Percentiles rank a stretch among this genome's conserved stretches.
These are phyloP conservation scores for Candida sphagnicola DNA, from an alignment of 805 yeast species.

Conservation along the genomic window DNA sequence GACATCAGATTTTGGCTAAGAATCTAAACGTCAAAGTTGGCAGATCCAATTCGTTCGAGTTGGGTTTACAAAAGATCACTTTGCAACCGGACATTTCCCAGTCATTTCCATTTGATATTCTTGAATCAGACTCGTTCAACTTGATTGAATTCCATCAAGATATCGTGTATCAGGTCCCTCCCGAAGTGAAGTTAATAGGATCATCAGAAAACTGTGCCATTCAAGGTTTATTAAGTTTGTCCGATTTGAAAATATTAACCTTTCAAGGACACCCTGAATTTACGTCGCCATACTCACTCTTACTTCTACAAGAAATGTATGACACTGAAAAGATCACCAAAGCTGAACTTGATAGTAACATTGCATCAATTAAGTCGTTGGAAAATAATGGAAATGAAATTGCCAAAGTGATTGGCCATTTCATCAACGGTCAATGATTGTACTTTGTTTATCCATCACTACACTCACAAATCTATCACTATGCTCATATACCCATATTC, in stretches of 20 bases:
- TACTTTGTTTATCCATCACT: too few species aligned
- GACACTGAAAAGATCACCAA: constrained; percentile 17
- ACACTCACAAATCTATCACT: too few species aligned
- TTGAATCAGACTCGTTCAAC: constrained; percentile 24
- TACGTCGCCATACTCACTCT: constrained; percentile 27
- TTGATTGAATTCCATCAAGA: constrained; percentile 37
- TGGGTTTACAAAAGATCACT: constrained; percentile 51
- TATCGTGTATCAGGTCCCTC: constrained; percentile 34
- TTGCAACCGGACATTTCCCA: constrained; percentile 39
- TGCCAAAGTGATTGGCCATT: constrained; percentile 33
- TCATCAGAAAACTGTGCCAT: constrained; percentile 49
- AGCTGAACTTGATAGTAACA: constrained; percentile 22
- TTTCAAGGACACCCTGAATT: constrained; percentile 95
- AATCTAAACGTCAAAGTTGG: constrained; percentile 60
- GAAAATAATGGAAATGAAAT: constrained; percentile 39
- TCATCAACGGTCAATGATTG: constrained; percentile 18
- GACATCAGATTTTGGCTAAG: constrained; percentile 75
- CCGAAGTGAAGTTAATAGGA: constrained; percentile 43
- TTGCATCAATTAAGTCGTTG: constrained; percentile 24
- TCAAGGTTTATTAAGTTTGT: constrained; percentile 58
- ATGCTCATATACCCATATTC: too few species aligned
- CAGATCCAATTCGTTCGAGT: constrained; percentile 59
- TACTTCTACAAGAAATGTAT: constrained; percentile 17
- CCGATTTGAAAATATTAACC: constrained; percentile 51
- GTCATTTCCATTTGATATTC: constrained; percentile 6